Conservation (phyloP, 257 asterid genomes). For the Scutellaria barbata region DNA sequence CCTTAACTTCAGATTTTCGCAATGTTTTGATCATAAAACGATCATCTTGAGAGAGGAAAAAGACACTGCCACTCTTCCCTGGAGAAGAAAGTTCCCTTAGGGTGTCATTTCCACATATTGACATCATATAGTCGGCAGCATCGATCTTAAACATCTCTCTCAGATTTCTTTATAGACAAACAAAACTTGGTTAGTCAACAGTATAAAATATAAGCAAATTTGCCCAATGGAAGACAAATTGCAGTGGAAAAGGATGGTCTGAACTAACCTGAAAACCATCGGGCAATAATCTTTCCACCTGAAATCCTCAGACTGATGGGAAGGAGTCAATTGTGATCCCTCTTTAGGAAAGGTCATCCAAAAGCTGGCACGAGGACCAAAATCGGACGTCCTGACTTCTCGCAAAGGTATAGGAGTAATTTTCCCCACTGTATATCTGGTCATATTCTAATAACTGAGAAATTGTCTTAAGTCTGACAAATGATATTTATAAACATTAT, state of each 20-base stretch:
- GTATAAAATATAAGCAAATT: not conserved
- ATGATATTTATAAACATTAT: constrained; percentile 12
- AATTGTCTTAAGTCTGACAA: not conserved
- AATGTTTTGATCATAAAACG: constrained; percentile 97
- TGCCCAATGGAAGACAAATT: not conserved
- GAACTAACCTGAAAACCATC: constrained; percentile 90
- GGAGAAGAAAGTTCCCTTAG: constrained; percentile 98
- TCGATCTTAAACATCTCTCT: constrained; percentile 96
- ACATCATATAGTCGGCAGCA: constrained; percentile 98
- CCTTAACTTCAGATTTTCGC: constrained; percentile 98
- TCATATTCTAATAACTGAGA: constrained; percentile 35
- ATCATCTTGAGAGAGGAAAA: constrained; percentile 93
- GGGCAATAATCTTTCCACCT: constrained; percentile 99
- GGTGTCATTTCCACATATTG: constrained; percentile 96
- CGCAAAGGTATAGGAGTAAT: constrained; percentile 97
- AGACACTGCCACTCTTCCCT: constrained; percentile 98
- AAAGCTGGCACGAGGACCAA: constrained; percentile 87
- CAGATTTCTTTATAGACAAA: constrained; percentile 61
- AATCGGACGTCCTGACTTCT: constrained; percentile 86
- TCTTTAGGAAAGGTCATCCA: constrained; percentile 95
- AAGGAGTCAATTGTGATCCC: constrained; percentile 91
- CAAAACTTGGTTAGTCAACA: constrained; percentile 26
- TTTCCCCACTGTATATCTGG: constrained; percentile 96
- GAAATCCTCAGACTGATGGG: constrained; percentile 95
- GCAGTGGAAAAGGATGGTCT: constrained; percentile 10